phyloP scores from a whole-genome alignment of 768 basidiomycete genomes.

The Xerocomus potaroensis region DNA sequence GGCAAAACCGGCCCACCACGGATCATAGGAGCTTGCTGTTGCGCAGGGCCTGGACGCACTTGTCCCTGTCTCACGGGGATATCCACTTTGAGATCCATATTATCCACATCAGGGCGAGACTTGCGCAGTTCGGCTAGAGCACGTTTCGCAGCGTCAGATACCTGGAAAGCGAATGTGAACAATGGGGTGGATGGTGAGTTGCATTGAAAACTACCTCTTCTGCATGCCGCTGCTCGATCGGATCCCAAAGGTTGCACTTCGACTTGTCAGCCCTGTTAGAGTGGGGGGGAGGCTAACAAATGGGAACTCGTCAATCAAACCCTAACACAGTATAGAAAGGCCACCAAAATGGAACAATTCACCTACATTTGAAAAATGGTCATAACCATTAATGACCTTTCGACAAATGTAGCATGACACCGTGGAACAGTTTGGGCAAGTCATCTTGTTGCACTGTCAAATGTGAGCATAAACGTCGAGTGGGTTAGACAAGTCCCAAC shows the following conservation, averaged over 20 bases:
- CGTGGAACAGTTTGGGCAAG: conserved; percentile 65
- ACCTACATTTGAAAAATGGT: conserved; percentile 63
- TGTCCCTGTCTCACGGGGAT: conserved; percentile 35
- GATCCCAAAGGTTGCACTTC: conserved; percentile 69
- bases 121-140: conserved; percentile 60
- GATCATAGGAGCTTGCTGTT: not conserved
- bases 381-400: conserved; percentile 65
- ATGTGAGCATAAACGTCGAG: not conserved
- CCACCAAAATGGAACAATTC: not conserved
- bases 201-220: conserved; percentile 53
- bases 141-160: conserved; percentile 60
- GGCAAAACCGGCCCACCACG: not conserved
- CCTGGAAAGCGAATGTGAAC: conserved; percentile 37
- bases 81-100: conserved; percentile 60
- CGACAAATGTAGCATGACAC: conserved; percentile 86
- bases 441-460: conserved; percentile 88
- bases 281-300: conserved; percentile 22
- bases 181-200: too few species aligned
- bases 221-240: conserved; percentile 58
- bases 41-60: not conserved
- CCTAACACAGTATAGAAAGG: too few species aligned
- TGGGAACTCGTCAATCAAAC: conserved; percentile 7
- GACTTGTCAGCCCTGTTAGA: conserved; percentile 24
- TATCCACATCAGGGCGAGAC: conserved; percentile 59
- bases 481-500: too few species aligned